These are phyloP conservation scores for Colletotrichum somersetense DNA, from an alignment of 2,329 filamentous ascomycete genomes.

Conservation along the genomic window DNA sequence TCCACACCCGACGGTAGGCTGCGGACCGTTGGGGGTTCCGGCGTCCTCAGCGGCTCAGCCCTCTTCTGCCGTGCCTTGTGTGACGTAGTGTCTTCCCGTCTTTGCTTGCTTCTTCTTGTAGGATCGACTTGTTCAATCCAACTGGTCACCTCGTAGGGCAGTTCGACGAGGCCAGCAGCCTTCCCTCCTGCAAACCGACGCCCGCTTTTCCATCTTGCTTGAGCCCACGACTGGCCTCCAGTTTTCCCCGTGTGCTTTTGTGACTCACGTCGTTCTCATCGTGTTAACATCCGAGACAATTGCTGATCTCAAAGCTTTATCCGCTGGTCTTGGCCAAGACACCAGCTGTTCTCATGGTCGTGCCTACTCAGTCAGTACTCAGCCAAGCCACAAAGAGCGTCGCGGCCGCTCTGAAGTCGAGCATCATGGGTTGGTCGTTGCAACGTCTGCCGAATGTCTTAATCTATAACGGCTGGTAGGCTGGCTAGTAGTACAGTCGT, in stretches of 20 bases:
- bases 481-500: constrained; percentile 43
- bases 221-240: background rate
- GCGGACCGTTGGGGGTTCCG: constrained; percentile 10
- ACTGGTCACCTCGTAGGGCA: constrained; percentile 33
- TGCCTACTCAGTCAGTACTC: constrained; percentile 31
- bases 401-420: background rate
- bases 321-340: constrained; percentile 28
- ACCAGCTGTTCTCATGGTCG: constrained; percentile 11
- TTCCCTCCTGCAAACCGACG: background rate
- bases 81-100: background rate
- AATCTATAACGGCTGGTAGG: constrained; percentile 46
- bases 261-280: constrained; percentile 12
- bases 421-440: constrained; percentile 30
- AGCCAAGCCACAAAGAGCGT: constrained; percentile 42
- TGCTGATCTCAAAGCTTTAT: constrained; percentile 1
- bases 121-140: constrained; percentile 11
- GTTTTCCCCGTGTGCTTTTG: too few species aligned
- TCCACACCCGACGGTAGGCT: background rate
- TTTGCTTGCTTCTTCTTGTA: constrained; percentile 16
- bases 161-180: constrained; percentile 5
- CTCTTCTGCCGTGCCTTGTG: background rate
- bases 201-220: background rate
- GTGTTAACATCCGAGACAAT: constrained; percentile 12
- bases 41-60: constrained; percentile 11
- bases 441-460: constrained; percentile 43